Evolutionary conservation across 768 basidiomycete species (phyloP).

Genomic region (Phanerodontia chrysosporium): DNA sequence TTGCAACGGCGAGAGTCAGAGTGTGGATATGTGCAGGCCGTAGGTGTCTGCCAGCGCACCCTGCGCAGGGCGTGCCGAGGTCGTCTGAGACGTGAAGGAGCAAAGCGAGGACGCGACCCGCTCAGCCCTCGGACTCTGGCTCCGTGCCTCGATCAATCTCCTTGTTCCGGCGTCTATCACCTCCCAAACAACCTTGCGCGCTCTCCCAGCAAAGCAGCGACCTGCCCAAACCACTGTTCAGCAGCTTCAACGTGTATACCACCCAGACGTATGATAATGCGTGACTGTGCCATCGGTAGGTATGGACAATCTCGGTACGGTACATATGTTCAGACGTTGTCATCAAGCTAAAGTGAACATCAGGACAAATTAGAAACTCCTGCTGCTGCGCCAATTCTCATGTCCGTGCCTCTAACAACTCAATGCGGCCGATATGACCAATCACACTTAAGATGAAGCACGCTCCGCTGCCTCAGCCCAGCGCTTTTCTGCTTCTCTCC

Average conservation of each 20-base stretch:
- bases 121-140: not conserved
- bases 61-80: not conserved
- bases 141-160: not conserved
- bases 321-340: too few relatives aligned
- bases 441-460: too few relatives aligned
- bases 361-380: too few relatives aligned
- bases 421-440: too few relatives aligned
- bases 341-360: too few relatives aligned
- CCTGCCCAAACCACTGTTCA: too few relatives aligned
- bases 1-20: not conserved
- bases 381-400: too few relatives aligned
- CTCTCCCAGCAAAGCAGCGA: not conserved
- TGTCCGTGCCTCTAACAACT: too few relatives aligned
- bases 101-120: not conserved
- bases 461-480: constrained; percentile 28
- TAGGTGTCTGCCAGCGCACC: not conserved
- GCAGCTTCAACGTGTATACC: too few relatives aligned
- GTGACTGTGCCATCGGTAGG: too few relatives aligned
- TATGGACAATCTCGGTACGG: too few relatives aligned
- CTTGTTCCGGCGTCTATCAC: not conserved
- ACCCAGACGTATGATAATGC: too few relatives aligned
- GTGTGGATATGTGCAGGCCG: not conserved
- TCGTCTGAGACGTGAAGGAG: not conserved
- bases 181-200: not conserved
- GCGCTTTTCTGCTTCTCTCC: constrained; percentile 80